Evolutionary conservation across 2,329 filamentous ascomycete genomes (phyloP), one percentile per base, ranked within the genome.

Genomic region (Pseudodiploospora longispora): DNA sequence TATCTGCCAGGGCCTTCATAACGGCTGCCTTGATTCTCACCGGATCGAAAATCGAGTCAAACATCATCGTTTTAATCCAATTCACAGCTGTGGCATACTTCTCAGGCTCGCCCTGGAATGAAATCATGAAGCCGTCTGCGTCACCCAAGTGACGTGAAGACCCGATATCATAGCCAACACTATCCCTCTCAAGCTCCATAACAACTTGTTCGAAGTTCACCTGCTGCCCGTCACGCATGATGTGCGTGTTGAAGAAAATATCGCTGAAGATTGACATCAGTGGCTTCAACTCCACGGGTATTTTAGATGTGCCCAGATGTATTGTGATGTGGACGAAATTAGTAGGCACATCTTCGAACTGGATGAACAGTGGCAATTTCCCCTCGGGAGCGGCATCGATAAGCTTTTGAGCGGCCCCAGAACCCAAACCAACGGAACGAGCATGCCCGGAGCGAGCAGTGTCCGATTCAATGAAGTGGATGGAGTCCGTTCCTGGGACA

Each of bases 211-310:
- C 93, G 55, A 97, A 98, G 39, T 85, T 82, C 30, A 98, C 70
- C 27, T 76, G 78, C 59, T 87, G 74, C 36, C 87, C 89, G 55
- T 89, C 75, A 30, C 83, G 81, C 55, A 76, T 74, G 47, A 98
- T 83, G 3, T 91, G 93, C 0, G 89, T 88, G 59, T 88, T 91
- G 73, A 97, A 98, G 70, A 97, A 95, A 58, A 91, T 93, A 59
- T 90, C 87, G 30, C 82, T 82, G 58, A 95, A 97, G 35, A 97
- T 75, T 3, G 83, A 76, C 39, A 97, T 71, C 27, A 98, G 67
- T 4, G 93, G 93, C 59, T 91, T 89, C 47, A 91, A 75, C 50
- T 90, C 78, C n/a, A 85, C 75, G 0, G 90, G 87, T 1, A 96
- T 72, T 30, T 79, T 71, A 2, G 81, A 76, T 1, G 89, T 95